A percentile compares a stretch with the other conserved stretches of the same genome.
phyloP scores from a whole-genome alignment of 352 stramenopile genomes.

The Phytophthora capsici region DNA sequence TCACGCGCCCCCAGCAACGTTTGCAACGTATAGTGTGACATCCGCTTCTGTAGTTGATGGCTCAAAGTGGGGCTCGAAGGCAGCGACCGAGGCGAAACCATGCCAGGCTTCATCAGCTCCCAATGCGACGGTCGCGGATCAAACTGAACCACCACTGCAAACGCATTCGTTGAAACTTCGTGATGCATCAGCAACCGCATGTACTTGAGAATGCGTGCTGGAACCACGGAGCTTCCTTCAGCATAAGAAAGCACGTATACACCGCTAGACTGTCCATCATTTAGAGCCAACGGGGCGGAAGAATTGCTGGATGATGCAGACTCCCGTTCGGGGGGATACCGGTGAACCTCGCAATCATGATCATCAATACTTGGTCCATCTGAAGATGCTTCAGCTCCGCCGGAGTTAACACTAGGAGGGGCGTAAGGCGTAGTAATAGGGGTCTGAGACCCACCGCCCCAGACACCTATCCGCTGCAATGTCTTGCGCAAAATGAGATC shows the following conservation, averaged over 20 bases:
- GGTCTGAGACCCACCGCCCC: slow-evolving; percentile 83
- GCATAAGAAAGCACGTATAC: slow-evolving; percentile 85
- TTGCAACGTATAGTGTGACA: slow-evolving; percentile 80
- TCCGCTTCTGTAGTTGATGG: slow-evolving; percentile 72
- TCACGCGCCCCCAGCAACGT: slow-evolving; percentile 64
- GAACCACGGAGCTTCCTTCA: slow-evolving; percentile 73
- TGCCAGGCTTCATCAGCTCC: slow-evolving; percentile 79
- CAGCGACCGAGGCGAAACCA: slow-evolving; percentile 80
- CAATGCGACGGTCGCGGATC: slow-evolving; percentile 73
- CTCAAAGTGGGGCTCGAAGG: slow-evolving; percentile 78
- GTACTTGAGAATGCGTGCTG: slow-evolving; percentile 84
- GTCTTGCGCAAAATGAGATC: slow-evolving; percentile 73
- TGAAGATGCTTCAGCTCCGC: slow-evolving; percentile 1
- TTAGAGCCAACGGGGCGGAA: slow-evolving; percentile 23
- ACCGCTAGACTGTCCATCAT: slow-evolving; percentile 37
- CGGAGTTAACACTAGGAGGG: slow-evolving; percentile 20
- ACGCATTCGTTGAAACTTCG: slow-evolving; percentile 84
- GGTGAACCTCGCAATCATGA: slow-evolving; percentile 13
- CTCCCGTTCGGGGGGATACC: slow-evolving; percentile 10
- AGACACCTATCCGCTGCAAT: slow-evolving; percentile 75
- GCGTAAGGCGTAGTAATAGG: slow-evolving; percentile 83
- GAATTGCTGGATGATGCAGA: slow-evolving; percentile 23
- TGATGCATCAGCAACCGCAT: slow-evolving; percentile 89
- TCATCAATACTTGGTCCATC: not conserved
- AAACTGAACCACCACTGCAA: slow-evolving; percentile 81